Evolutionary conservation across 2,329 filamentous ascomycete species (phyloP), one percentile per base, ranked within the genome.

Genomic region (Fusarium miscanthi): DNA sequence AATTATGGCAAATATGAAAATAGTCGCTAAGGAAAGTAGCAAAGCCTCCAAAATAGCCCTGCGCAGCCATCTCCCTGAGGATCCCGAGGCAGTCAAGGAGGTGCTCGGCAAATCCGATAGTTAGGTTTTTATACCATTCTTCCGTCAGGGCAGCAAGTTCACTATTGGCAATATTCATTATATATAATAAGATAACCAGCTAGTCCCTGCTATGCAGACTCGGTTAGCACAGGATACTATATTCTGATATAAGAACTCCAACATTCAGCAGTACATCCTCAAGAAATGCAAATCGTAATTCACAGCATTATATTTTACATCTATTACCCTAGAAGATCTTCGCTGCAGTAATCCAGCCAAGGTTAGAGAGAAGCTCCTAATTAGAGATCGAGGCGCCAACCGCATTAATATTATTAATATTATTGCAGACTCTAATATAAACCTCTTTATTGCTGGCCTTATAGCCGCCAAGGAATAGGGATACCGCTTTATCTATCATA

Each of bases 231-330:
- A 82, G 41, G 88, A 90, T 73, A 87, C 87, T 0, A 87, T 86
- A 0, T 90, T 90, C 74, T 87, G 88, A 2, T 89, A 88, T 70
- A 82, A 80, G 62, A 86, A 82, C 68, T 88, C 87, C 1, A 85
- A 88, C 70, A 31, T 76, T 8, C 42, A 60, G 12, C 25, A 76
- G 74, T 89, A 88, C 73, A 82, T 89, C 1, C 77, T 83, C 10
- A 87, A 90, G 74, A 90, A 90, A 75, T 83, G 83, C 5, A 80
- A 80, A 8, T 85, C 84, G 1, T 59, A 76, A 6, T 85, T 86
- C 52, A 52, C 73, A 0, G 61, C 69, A 0, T 82, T 83, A 10
- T 79, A 82, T 11, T 79, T 88, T 4, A 52, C 48, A 2, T 52
- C 31, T 9, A 52, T 52, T 3, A 37, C 17, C 8, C 16, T 37